phyloP scores from a whole-genome alignment of 257 asterid species.

The Jaltomata sinuosa region DNA sequence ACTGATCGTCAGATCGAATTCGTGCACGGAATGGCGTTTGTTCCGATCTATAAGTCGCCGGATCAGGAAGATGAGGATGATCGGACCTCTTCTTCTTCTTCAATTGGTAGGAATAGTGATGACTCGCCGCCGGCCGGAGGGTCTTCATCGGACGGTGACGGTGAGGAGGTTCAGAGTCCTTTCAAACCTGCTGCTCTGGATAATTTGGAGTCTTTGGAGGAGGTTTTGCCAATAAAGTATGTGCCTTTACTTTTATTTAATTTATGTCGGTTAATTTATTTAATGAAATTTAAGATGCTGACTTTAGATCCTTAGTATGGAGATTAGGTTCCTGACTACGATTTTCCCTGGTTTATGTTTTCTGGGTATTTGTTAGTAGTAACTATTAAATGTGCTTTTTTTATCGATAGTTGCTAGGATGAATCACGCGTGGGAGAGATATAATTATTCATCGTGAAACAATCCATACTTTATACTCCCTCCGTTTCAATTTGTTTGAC shows the following conservation, averaged over 20 bases:
- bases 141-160: constrained; percentile 12
- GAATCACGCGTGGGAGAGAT: too few species aligned
- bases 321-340: neutral
- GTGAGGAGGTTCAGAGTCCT: constrained; percentile 36
- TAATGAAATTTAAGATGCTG: neutral
- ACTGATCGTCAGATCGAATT: constrained; percentile 33
- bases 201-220: constrained; percentile 34
- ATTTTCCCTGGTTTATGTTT: neutral
- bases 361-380: neutral
- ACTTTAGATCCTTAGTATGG: neutral
- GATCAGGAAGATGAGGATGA: constrained; percentile 10
- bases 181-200: constrained; percentile 20
- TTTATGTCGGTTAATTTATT: neutral
- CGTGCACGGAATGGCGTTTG: constrained; percentile 18
- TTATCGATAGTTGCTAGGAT: too few species aligned
- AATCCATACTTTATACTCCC: neutral
- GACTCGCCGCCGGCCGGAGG: constrained; percentile 5
- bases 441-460: too few species aligned
- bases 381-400: too few species aligned
- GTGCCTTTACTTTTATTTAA: neutral
- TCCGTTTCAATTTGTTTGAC: too few species aligned
- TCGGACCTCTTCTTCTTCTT: constrained; percentile 5
- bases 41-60: constrained; percentile 18
- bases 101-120: constrained; percentile 33
- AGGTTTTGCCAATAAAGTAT: constrained; percentile 25